A percentile compares a stretch with the other conserved stretches of the same genome.
Evolutionary conservation across 371 early-diverging fungal species (phyloP).

Genomic region (Phascolomyces articulosus): DNA sequence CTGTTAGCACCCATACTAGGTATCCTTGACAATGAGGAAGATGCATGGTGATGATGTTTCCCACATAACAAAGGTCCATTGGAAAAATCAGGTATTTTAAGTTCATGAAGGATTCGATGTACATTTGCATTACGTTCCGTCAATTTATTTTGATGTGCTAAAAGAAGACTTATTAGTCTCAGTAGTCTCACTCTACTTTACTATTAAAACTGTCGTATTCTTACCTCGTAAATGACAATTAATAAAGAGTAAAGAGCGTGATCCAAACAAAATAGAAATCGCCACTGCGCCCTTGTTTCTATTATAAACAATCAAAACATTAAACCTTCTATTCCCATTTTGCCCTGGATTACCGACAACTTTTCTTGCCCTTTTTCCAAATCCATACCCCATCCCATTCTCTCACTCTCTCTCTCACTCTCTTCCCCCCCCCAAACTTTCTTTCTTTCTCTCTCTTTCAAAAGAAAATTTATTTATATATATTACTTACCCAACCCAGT

Average conservation of each 20-base stretch:
- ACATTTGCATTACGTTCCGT: slow-evolving; percentile 45
- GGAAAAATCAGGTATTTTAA: slow-evolving; percentile 32
- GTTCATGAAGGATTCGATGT: slow-evolving; percentile 36
- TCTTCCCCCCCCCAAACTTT: background rate
- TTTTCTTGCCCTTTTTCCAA: too few relatives aligned
- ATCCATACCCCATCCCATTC: background rate
- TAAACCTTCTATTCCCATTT: too few relatives aligned
- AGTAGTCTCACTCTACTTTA: too few relatives aligned
- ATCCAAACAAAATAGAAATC: slow-evolving; percentile 61
- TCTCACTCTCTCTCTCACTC: background rate
- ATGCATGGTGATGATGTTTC: slow-evolving; percentile 4
- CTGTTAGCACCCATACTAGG: background rate
- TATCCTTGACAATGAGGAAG: slow-evolving; percentile 6
- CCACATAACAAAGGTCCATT: background rate
- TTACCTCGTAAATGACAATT: slow-evolving; percentile 79
- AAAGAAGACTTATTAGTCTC: background rate
- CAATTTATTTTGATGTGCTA: slow-evolving; percentile 39
- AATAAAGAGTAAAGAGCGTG: slow-evolving; percentile 66
- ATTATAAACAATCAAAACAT: too few relatives aligned
- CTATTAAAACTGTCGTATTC: too few relatives aligned
- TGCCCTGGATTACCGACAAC: too few relatives aligned
- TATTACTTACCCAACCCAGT: slow-evolving; percentile 40
- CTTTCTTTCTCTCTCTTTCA: too few relatives aligned
- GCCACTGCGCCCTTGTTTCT: slow-evolving; percentile 88
- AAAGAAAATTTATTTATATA: background rate